Percentiles rank a stretch among this genome's conserved stretches.
Evolutionary conservation across 1,284 basidiomycete genomes (phyloP).

Genomic region (Sporisorium graminicola): DNA sequence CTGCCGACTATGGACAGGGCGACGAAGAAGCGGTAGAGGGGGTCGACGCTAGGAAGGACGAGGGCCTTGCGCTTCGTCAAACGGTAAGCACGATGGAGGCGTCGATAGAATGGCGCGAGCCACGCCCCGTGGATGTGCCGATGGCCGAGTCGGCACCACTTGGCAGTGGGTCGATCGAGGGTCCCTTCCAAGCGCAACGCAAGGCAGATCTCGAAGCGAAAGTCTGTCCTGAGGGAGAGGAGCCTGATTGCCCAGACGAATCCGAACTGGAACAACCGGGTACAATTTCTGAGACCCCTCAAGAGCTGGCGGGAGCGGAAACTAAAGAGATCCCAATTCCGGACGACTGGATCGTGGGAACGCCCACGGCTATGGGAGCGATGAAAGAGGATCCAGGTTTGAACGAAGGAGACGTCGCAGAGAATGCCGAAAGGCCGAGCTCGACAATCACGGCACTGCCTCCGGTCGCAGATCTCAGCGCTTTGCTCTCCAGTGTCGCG

Average conservation of each 20-base stretch:
- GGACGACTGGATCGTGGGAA: conserved; percentile 12
- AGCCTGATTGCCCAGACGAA: conserved; percentile 24
- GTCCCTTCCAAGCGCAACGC: conserved; percentile 34
- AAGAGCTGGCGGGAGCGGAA: conserved; percentile 5
- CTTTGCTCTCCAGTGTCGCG: conserved; percentile 21
- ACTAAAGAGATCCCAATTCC: conserved; percentile 24
- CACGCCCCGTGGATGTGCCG: conserved; percentile 14
- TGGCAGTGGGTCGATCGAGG: conserved; percentile 45
- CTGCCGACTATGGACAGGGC: conserved; percentile 52
- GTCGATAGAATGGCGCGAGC: conserved; percentile 53
- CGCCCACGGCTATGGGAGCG: neutral
- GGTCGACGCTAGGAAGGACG: conserved; percentile 42
- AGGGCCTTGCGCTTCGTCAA: conserved; percentile 53
- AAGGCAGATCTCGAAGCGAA: conserved; percentile 16
- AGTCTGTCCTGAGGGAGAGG: conserved; percentile 10
- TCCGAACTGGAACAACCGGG: conserved; percentile 24
- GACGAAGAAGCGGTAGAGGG: conserved; percentile 20
- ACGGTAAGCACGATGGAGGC: conserved; percentile 57
- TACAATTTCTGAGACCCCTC: conserved; percentile 18
- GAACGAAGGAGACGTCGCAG: neutral
- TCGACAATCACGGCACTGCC: neutral
- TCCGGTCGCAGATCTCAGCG: conserved; percentile 13
- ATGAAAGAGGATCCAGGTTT: neutral
- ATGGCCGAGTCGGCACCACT: conserved; percentile 3
- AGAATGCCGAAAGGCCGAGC: neutral